A percentile compares a stretch with the other conserved stretches of the same genome.
These are phyloP conservation scores for Extremus antarcticus DNA, from an alignment of 495 filamentous ascomycete genomes.

Conservation along the genomic window DNA sequence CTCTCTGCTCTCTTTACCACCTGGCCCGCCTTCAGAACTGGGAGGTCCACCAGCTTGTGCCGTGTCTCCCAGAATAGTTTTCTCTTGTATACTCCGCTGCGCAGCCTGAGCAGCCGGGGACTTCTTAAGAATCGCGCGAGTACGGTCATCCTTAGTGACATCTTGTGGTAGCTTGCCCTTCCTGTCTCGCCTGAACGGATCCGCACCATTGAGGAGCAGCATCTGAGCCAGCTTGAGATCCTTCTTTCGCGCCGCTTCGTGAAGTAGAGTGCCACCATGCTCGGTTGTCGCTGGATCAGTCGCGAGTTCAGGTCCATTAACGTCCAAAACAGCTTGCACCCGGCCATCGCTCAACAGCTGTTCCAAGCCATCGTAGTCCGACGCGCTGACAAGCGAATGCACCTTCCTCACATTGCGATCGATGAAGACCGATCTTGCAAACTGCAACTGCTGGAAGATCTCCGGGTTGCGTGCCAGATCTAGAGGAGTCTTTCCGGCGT, in stretches of 20 bases:
- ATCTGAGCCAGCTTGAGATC: constrained; percentile 79
- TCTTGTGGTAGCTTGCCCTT: constrained; percentile 94
- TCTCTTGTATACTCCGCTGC: constrained; percentile 91
- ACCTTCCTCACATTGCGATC: constrained; percentile 75
- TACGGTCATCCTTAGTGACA: constrained; percentile 91
- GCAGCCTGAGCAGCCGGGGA: constrained; percentile 91
- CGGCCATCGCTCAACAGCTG: constrained; percentile 72
- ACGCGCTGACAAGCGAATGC: constrained; percentile 58
- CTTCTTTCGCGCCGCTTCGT: constrained; percentile 81
- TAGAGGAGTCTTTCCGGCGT: constrained; percentile 72
- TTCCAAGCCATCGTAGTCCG: constrained; percentile 66
- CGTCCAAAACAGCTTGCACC: constrained; percentile 73
- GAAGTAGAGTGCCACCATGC: constrained; percentile 75
- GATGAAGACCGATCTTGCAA: constrained; percentile 79
- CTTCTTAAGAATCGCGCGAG: constrained; percentile 73
- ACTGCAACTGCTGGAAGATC: constrained; percentile 90
- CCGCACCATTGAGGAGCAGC: constrained; percentile 87
- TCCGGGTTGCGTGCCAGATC: constrained; percentile 84
- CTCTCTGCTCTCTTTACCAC: constrained; percentile 73
- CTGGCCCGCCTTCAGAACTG: constrained; percentile 39
- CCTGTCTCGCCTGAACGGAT: constrained; percentile 89
- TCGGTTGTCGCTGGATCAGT: constrained; percentile 67
- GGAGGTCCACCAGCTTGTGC: constrained; percentile 42
- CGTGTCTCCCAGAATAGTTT: constrained; percentile 71
- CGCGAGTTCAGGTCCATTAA: constrained; percentile 79